These are phyloP conservation scores for Mucor lusitanicus DNA, from an alignment of 371 early-diverging fungal genomes.

Conservation along the genomic window DNA sequence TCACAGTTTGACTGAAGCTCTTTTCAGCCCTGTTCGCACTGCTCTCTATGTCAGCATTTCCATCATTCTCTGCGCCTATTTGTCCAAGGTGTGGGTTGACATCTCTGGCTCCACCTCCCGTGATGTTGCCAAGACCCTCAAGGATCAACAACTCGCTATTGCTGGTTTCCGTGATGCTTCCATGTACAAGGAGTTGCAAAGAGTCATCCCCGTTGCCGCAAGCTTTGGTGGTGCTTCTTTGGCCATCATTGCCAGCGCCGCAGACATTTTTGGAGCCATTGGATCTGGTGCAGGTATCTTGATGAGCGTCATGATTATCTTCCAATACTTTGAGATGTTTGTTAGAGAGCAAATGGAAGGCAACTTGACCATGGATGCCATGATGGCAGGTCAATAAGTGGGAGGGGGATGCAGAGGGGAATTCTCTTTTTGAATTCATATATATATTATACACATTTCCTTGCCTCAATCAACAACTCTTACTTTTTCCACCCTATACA, in stretches of 20 bases:
- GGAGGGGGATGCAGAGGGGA: not conserved
- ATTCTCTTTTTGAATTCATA: not conserved
- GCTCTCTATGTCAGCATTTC: slow-evolving; percentile 92
- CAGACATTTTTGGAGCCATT: slow-evolving; percentile 94
- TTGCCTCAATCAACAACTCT: too few relatives aligned
- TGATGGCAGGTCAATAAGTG: slow-evolving; percentile 32
- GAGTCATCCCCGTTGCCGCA: slow-evolving; percentile 97
- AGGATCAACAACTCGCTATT: slow-evolving; percentile 97
- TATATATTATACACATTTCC: not conserved
- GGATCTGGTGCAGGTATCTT: slow-evolving; percentile 99
- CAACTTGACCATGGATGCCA: slow-evolving; percentile 58
- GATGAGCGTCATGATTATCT: slow-evolving; percentile 98
- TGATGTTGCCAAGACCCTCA: slow-evolving; percentile 96
- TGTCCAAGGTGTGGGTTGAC: slow-evolving; percentile 99
- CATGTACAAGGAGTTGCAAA: slow-evolving; percentile 98
- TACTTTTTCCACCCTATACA: not conserved
- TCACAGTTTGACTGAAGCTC: slow-evolving; percentile 76
- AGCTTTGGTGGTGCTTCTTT: slow-evolving; percentile 97
- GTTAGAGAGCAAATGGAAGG: slow-evolving; percentile 91
- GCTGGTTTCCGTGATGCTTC: slow-evolving; percentile 95
- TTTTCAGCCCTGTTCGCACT: slow-evolving; percentile 95
- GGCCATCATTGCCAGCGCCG: slow-evolving; percentile 92
- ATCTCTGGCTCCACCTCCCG: slow-evolving; percentile 97
- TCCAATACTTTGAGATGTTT: slow-evolving; percentile 99
- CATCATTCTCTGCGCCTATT: slow-evolving; percentile 91